These are phyloP conservation scores for Aspergillus eucalypticola DNA, from an alignment of 2,329 filamentous ascomycete genomes.

Conservation along the genomic window DNA sequence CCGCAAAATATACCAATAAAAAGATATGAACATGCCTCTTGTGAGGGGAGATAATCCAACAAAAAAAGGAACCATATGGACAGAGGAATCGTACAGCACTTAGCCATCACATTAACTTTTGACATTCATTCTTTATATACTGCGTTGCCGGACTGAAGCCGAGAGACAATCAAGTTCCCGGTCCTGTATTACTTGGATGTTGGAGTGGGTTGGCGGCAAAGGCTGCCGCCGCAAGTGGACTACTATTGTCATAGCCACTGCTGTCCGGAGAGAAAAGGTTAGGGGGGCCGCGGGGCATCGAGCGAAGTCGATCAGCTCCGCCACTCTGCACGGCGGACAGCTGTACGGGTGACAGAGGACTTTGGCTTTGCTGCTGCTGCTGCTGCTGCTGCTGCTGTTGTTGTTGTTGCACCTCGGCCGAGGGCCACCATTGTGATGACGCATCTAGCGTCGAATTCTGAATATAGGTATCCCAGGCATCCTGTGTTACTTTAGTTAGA, in stretches of 20 bases:
- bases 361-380: conserved; percentile 21
- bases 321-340: conserved; percentile 20
- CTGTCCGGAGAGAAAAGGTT: conserved; percentile 18
- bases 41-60: background rate
- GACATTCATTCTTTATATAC: background rate
- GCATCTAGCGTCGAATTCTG: conserved; percentile 56
- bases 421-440: conserved; percentile 42
- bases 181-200: background rate
- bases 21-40: background rate
- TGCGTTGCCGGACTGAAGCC: background rate
- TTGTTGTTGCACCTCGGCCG: conserved; percentile 35
- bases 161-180: background rate
- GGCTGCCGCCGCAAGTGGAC: background rate
- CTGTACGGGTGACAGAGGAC: conserved; percentile 25
- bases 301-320: conserved; percentile 17
- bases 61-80: background rate
- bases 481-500: conserved; percentile 44
- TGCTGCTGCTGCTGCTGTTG: no score
- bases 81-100: background rate
- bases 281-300: conserved; percentile 16
- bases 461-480: conserved; percentile 69
- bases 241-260: conserved; percentile 18
- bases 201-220: background rate
- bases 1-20: background rate
- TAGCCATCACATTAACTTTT: background rate